Base-by-base conservation (phyloP, 2,329 filamentous ascomycete species). In the Colletotrichum karsti region DNA sequence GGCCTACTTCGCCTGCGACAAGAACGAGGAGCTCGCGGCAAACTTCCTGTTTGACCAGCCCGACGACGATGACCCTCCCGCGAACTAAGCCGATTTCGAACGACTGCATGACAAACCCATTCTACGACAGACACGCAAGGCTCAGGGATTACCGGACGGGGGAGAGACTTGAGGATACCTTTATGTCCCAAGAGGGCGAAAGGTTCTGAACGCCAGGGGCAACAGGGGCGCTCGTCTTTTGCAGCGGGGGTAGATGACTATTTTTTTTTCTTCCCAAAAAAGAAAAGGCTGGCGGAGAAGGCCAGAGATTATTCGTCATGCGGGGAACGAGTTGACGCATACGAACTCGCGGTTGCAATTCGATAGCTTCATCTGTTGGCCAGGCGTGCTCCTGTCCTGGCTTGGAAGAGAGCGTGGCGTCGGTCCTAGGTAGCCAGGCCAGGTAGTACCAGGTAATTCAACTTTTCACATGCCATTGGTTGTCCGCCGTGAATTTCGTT, bases 31-130 rank as follows among this genome's bases (percentile, higher is more conserved):
- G 82, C 87, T 99, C 57, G 96, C 96, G 1, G 96, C 96, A 71
- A 99, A 99, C 83, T 98, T 98, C 81, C 86, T 99, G 68, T 99
- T 99, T 77, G 96, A 99, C 75, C 94, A 98, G 82, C 95, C 95
- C 9, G 94, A 97, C 69, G 95, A 98, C 53, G 91, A 93, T 37
- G 90, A 92, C 65, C 82, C 84, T 33, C 76, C 80, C 9, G 77
- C 81, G 69, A 82, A 84, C 74, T 85, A 81, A 78, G 70, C 72
- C 30, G 28, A 39, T 41, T 26, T 65, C 48, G 46, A 55, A 68
- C 60, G 61, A 68, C 46, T 56, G 53, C 60, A 65, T 67, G 41
- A 68, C 54, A 33, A 67, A 63, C 50, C 30, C 54, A 59, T 59
- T 59, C 53, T 64, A 65, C 46, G 65, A 68, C 65, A 68, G 60